A percentile compares a stretch with the other conserved stretches of the same genome.
These are phyloP conservation scores for Ascodesmis nigricans DNA, from an alignment of 495 filamentous ascomycete genomes.

Conservation along the genomic window DNA sequence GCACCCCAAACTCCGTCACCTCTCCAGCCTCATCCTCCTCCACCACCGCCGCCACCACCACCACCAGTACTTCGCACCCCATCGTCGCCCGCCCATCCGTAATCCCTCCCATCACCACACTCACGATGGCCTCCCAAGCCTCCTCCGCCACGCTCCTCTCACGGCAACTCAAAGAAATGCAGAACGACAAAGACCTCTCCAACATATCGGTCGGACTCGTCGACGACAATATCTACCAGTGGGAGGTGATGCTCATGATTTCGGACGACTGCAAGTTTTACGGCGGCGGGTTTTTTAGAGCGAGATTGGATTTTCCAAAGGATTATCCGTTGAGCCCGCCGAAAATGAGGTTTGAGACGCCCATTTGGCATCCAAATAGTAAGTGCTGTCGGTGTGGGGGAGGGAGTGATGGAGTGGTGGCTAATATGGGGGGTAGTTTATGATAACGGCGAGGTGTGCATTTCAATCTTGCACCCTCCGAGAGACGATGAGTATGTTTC, in stretches of 20 bases:
- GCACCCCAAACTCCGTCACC: too few relatives aligned
- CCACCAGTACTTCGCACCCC: too few relatives aligned
- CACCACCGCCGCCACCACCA: too few relatives aligned
- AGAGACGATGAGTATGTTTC: slow-evolving; percentile 52
- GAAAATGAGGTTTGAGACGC: slow-evolving; percentile 78
- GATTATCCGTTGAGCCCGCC: slow-evolving; percentile 90
- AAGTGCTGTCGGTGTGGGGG: slow-evolving; percentile 11
- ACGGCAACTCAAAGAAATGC: slow-evolving; percentile 83
- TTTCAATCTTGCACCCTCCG: slow-evolving; percentile 94
- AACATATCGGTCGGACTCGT: slow-evolving; percentile 85
- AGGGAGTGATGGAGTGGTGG: background rate
- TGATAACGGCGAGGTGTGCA: slow-evolving; percentile 75
- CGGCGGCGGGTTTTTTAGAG: slow-evolving; percentile 83
- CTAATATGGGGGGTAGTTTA: slow-evolving; percentile 41
- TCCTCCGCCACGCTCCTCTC: too few relatives aligned
- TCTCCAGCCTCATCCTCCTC: too few relatives aligned
- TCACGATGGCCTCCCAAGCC: too few relatives aligned
- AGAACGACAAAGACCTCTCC: slow-evolving; percentile 70
- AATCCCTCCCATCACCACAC: too few relatives aligned
- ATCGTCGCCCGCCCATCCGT: too few relatives aligned
- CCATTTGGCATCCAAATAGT: slow-evolving; percentile 97
- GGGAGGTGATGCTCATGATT: slow-evolving; percentile 99
- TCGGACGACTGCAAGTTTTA: slow-evolving; percentile 90
- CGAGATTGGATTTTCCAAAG: slow-evolving; percentile 81
- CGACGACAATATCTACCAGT: slow-evolving; percentile 82